phyloP scores from a whole-genome alignment of 2,329 filamentous ascomycete species.

The Diaporthe velutina region DNA sequence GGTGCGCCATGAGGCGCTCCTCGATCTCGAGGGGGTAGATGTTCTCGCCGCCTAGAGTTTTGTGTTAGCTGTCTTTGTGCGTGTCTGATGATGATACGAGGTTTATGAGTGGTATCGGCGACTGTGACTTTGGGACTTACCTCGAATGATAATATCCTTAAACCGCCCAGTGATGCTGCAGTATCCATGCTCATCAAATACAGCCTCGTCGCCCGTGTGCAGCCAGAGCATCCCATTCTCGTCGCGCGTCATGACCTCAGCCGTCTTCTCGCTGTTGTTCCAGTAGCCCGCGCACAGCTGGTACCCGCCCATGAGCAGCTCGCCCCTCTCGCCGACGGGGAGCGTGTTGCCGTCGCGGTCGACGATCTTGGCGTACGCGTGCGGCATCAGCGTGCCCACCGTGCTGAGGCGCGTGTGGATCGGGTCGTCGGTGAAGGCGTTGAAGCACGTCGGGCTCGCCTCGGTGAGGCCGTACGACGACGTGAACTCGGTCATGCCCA shows the following conservation, averaged over 20 bases:
- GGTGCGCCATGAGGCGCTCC: constrained; percentile 76
- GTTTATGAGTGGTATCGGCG: not conserved
- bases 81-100: constrained; percentile 23
- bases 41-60: constrained; percentile 73
- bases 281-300: constrained; percentile 77
- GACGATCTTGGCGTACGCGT: constrained; percentile 82
- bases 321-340: constrained; percentile 76
- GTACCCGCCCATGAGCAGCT: constrained; percentile 84
- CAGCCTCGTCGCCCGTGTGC: constrained; percentile 78
- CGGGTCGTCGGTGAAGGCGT: constrained; percentile 80
- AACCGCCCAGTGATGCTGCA: constrained; percentile 81
- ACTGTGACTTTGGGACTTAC: constrained; percentile 49
- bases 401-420: constrained; percentile 76
- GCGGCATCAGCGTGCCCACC: constrained; percentile 82
- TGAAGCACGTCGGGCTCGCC: constrained; percentile 84
- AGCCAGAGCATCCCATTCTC: constrained; percentile 70
- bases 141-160: constrained; percentile 85
- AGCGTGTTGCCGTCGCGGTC: constrained; percentile 75
- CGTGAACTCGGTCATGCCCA: constrained; percentile 82
- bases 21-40: constrained; percentile 82
- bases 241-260: constrained; percentile 68
- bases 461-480: constrained; percentile 82
- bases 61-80: not conserved
- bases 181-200: constrained; percentile 77
- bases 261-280: constrained; percentile 82